Evolutionary conservation across 306 rosid species (phyloP), one percentile per base, ranked within the genome.

Genomic region (Chamaecrista fasciculata): DNA sequence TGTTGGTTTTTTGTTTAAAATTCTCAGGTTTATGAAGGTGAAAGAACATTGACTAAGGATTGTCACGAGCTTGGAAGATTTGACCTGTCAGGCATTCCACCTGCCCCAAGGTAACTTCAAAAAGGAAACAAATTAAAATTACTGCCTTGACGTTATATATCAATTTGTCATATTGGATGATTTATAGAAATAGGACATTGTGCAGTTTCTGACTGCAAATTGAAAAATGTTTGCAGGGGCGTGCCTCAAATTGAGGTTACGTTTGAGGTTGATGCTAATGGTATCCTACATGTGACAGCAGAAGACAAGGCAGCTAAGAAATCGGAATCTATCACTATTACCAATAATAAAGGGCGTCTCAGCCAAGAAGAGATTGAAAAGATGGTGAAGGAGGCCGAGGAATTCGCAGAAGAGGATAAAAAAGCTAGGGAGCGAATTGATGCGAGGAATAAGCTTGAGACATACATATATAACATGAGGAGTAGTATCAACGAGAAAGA

Each of bases 171-270:
- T 8, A n/a, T 46, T 33, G 15, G 18, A 37, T 23, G 29, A 15
- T 6, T 26, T 12, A 11, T n/a, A n/a, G 5, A 37, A 9, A 11
- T 39, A 8, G 8, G n/a, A 8, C 6, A 43, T 28, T 44, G 60
- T 48, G 0, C 0, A 58, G 56, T 14, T 51, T 64, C 28, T 64
- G 5, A 50, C 8, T 10, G 36, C 21, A 19, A 65, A 4, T 21
- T 40, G 25, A 14, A 15, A 3, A 25, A 14, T 70, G 37, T 36
- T 52, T 71, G 62, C 77, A 79, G 86, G 83, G 91, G 88, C 19
- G 83, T 76, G 59, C 85, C 91, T 25, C 88, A 86, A 63, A 86
- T 86, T 31, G 89, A 84, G 66, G 92, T 84, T 3, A 81, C 89
- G 0, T 86, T 86, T 55, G 89, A 86, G 77, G 71, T 84, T 18